Evolutionary conservation across 1,139 yeast species (phyloP).

Genomic region (Blastobotrys illinoisensis): DNA sequence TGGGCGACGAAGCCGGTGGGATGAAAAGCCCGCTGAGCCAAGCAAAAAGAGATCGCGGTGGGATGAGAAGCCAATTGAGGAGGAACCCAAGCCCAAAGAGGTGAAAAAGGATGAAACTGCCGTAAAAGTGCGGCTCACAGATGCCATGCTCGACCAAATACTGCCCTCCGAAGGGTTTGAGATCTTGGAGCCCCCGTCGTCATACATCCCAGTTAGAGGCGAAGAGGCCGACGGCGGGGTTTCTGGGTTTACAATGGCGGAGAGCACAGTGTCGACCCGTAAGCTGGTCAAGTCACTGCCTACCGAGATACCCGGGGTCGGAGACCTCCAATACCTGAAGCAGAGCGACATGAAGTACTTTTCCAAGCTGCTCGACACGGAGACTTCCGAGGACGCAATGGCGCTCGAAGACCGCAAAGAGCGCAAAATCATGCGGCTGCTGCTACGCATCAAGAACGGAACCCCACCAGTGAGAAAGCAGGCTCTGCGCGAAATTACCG

Average conservation of each 20-base stretch:
- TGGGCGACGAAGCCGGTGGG: conserved; percentile 32
- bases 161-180: conserved; percentile 51
- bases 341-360: conserved; percentile 71
- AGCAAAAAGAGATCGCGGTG: conserved; percentile 18
- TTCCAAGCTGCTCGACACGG: conserved; percentile 48
- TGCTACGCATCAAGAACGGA: conserved; percentile 76
- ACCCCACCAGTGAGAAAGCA: conserved; percentile 58
- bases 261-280: conserved; percentile 21
- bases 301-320: conserved; percentile 58
- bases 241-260: conserved; percentile 32
- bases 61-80: conserved; percentile 19
- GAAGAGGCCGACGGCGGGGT: conserved; percentile 26
- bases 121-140: conserved; percentile 27
- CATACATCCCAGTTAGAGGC: conserved; percentile 37
- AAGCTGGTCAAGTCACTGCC: conserved; percentile 34
- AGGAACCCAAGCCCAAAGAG: background rate
- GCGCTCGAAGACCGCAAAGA: conserved; percentile 54
- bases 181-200: conserved; percentile 45
- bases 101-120: background rate
- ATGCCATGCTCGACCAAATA: conserved; percentile 45
- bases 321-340: conserved; percentile 60
- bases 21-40: conserved; percentile 24
- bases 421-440: conserved; percentile 54
- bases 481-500: conserved; percentile 66
- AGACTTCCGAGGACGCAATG: conserved; percentile 34